Conservation (phyloP, 2,329 filamentous ascomycete genomes). For the Atkinsonella texensis region DNA sequence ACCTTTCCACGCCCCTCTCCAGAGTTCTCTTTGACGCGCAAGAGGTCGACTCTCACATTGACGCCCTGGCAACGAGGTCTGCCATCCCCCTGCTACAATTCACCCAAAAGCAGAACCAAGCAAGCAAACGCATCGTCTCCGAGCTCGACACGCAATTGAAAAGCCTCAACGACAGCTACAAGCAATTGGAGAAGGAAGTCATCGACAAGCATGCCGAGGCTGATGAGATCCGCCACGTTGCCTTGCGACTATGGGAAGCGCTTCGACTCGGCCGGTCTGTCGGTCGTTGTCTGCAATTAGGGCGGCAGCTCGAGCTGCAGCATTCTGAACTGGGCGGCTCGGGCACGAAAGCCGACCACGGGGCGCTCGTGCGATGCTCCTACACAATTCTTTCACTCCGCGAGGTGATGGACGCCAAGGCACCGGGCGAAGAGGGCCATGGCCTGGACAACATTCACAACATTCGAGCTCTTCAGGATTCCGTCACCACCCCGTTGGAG, state of each 20-base stretch:
- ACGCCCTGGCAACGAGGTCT: slow-evolving; percentile 72
- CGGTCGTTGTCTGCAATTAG: slow-evolving; percentile 66
- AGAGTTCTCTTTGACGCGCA: slow-evolving; percentile 93
- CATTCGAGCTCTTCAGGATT: slow-evolving; percentile 56
- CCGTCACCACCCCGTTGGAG: slow-evolving; percentile 61
- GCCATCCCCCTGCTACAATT: slow-evolving; percentile 71
- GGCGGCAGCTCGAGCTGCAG: slow-evolving; percentile 78
- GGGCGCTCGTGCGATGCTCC: slow-evolving; percentile 69
- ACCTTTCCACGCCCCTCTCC: slow-evolving; percentile 87
- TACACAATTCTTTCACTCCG: slow-evolving; percentile 67
- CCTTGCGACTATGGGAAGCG: slow-evolving; percentile 69
- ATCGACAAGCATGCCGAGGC: slow-evolving; percentile 75
- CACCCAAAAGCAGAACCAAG: slow-evolving; percentile 60
- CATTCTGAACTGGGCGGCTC: slow-evolving; percentile 48
- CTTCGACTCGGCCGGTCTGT: slow-evolving; percentile 66
- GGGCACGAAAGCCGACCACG: slow-evolving; percentile 55
- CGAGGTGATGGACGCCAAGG: slow-evolving; percentile 57
- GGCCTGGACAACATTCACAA: slow-evolving; percentile 64
- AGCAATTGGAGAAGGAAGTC: slow-evolving; percentile 76
- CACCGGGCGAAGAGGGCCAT: slow-evolving; percentile 60
- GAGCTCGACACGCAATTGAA: slow-evolving; percentile 72
- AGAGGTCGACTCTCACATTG: slow-evolving; percentile 92
- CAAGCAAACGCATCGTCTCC: slow-evolving; percentile 59
- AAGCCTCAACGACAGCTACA: slow-evolving; percentile 73
- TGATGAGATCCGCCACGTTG: slow-evolving; percentile 67